Percentiles rank a stretch among this genome's conserved stretches.
These are phyloP conservation scores for Suhomyces ambrosiae DNA, from an alignment of 1,139 yeast species.

Conservation along the genomic window DNA sequence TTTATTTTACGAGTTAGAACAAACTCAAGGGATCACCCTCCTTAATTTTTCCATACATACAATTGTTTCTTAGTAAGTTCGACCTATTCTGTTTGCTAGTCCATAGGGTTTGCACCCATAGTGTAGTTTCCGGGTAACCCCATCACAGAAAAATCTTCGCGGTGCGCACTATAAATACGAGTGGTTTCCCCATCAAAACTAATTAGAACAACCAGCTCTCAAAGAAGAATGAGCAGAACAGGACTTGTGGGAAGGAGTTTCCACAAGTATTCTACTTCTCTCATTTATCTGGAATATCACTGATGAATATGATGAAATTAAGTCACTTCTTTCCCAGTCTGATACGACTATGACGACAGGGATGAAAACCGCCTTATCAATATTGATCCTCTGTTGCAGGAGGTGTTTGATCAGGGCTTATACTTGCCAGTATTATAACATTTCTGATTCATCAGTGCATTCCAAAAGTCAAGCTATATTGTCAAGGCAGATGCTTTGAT, in stretches of 20 bases:
- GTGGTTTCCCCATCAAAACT: slow-evolving; percentile 5
- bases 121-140: slow-evolving; percentile 16
- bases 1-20: too few relatives aligned
- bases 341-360: slow-evolving; percentile 88
- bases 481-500: slow-evolving; percentile 17
- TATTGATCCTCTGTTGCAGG: slow-evolving; percentile 39
- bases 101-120: slow-evolving; percentile 10
- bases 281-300: slow-evolving; percentile 6
- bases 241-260: slow-evolving; percentile 11
- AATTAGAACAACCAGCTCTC: slow-evolving; percentile 1
- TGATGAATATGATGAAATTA: slow-evolving; percentile 53
- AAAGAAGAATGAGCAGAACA: slow-evolving; percentile 6
- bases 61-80: background rate
- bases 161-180: slow-evolving; percentile 15
- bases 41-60: too few relatives aligned
- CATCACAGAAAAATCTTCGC: slow-evolving; percentile 11
- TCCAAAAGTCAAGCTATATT: slow-evolving; percentile 10
- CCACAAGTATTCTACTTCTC: slow-evolving; percentile 11
- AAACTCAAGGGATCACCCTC: too few relatives aligned
- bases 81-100: background rate
- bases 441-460: slow-evolving; percentile 55
- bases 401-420: slow-evolving; percentile 48
- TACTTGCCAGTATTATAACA: slow-evolving; percentile 84
- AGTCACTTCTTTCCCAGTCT: slow-evolving; percentile 80
- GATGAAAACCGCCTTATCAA: slow-evolving; percentile 58